phyloP scores from a whole-genome alignment of 73 alveolate genomes.

The Tetrahymena elliotti region DNA sequence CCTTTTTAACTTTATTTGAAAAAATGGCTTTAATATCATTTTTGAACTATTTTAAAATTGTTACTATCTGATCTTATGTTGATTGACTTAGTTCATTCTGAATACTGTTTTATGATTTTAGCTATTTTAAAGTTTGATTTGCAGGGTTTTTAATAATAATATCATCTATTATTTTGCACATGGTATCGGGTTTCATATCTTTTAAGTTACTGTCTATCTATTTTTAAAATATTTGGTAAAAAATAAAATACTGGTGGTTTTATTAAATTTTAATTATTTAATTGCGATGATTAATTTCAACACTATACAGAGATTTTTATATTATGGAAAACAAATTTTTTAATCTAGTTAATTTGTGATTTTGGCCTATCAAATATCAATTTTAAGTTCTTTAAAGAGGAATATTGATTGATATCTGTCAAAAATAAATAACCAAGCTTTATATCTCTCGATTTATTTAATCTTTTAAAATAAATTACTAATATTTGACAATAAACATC shows the following conservation, averaged over 20 bases:
- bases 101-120: neutral
- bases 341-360: neutral
- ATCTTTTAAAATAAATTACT: no score
- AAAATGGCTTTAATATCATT: neutral
- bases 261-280: no score
- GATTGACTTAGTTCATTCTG: neutral
- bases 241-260: no score
- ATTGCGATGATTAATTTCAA: neutral
- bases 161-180: neutral
- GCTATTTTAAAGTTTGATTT: neutral
- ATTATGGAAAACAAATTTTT: neutral
- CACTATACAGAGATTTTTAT: neutral
- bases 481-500: no score
- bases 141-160: neutral
- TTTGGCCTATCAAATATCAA: neutral
- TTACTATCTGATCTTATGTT: neutral
- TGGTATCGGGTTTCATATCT: neutral
- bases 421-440: neutral
- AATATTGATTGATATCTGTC: no score
- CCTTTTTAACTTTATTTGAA: neutral
- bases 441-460: neutral
- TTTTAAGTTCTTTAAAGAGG: neutral
- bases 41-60: no score
- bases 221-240: neutral
- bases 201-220: neutral